Evolutionary conservation across 352 stramenopile species (phyloP).

Genomic region (Globisporangium mamillatum): DNA sequence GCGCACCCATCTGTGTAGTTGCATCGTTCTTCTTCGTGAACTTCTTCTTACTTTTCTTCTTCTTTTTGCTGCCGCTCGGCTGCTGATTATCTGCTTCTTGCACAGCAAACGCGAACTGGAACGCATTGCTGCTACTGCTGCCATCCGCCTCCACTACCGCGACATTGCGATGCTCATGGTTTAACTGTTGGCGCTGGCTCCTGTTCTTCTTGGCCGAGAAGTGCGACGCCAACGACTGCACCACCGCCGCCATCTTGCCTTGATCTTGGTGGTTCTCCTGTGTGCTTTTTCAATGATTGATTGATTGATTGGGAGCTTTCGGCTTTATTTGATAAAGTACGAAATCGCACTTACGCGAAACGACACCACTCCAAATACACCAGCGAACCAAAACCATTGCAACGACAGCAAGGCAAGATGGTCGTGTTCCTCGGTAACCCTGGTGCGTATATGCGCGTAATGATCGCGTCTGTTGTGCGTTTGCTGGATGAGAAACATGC

Average conservation of each 20-base stretch:
- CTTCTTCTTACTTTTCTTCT: constrained; percentile 25
- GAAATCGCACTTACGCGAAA: constrained; percentile 4
- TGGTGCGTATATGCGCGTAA: constrained; percentile 29
- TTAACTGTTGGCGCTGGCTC: neutral
- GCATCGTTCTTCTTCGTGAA: constrained; percentile 1
- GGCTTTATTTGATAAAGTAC: constrained; percentile 4
- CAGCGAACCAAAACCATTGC: neutral
- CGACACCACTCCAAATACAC: neutral
- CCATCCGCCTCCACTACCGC: neutral
- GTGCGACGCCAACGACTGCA: constrained; percentile 15
- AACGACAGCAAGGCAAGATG: constrained; percentile 25
- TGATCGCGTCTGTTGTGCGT: neutral
- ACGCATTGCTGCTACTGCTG: neutral
- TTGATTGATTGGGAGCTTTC: neutral
- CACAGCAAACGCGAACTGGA: constrained; percentile 20
- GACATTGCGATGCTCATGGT: neutral
- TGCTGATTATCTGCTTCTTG: neutral
- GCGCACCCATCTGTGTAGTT: neutral
- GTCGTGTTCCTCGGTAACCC: constrained; percentile 76
- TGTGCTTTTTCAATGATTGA: neutral
- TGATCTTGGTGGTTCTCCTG: neutral
- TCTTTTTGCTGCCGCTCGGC: constrained; percentile 7
- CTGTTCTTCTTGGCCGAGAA: constrained; percentile 17
- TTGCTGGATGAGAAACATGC: neutral
- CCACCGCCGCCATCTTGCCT: neutral